A percentile compares a stretch with the other conserved stretches of the same genome.
phyloP scores from a whole-genome alignment of 2,329 filamentous ascomycete species.

The Trichophyton rubrum region DNA sequence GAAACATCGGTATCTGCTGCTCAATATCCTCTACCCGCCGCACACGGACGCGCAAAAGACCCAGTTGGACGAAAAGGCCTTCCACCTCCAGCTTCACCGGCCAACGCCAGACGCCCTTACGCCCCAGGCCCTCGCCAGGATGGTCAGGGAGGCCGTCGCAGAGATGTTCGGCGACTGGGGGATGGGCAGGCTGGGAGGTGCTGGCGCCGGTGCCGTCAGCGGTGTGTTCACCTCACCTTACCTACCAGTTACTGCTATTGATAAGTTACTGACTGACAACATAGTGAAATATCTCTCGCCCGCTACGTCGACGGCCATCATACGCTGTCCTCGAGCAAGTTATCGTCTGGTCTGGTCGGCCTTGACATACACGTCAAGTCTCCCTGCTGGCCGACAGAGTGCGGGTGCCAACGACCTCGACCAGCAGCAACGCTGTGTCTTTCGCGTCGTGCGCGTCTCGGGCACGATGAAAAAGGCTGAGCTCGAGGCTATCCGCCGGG shows the following conservation, averaged over 20 bases:
- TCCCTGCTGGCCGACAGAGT: slow-evolving; percentile 26
- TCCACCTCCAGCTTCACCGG: slow-evolving; percentile 60
- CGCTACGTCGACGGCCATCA: slow-evolving; percentile 88
- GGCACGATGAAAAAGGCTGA: slow-evolving; percentile 89
- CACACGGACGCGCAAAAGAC: slow-evolving; percentile 16
- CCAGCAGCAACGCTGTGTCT: slow-evolving; percentile 48
- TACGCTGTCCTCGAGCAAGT: slow-evolving; percentile 68
- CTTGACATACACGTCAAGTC: slow-evolving; percentile 61
- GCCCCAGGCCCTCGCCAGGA: slow-evolving; percentile 50
- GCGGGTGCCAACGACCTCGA: background rate
- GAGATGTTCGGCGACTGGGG: slow-evolving; percentile 83
- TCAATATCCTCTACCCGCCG: slow-evolving; percentile 79
- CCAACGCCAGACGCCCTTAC: slow-evolving; percentile 64
- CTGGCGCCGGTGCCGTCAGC: background rate
- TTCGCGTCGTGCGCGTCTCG: slow-evolving; percentile 74
- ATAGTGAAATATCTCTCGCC: slow-evolving; percentile 83
- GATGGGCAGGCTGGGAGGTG: slow-evolving; percentile 33
- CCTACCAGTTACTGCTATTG: background rate
- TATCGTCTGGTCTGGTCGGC: slow-evolving; percentile 85
- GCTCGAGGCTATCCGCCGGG: slow-evolving; percentile 72
- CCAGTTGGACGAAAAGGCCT: slow-evolving; percentile 23
- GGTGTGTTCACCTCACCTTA: background rate
- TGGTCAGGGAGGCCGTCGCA: slow-evolving; percentile 57
- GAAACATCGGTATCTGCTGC: slow-evolving; percentile 90
- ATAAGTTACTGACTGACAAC: background rate